A percentile compares a stretch with the other conserved stretches of the same genome.
Conservation (phyloP, 805 yeast genomes). For the Candida khao-thaluensis region DNA sequence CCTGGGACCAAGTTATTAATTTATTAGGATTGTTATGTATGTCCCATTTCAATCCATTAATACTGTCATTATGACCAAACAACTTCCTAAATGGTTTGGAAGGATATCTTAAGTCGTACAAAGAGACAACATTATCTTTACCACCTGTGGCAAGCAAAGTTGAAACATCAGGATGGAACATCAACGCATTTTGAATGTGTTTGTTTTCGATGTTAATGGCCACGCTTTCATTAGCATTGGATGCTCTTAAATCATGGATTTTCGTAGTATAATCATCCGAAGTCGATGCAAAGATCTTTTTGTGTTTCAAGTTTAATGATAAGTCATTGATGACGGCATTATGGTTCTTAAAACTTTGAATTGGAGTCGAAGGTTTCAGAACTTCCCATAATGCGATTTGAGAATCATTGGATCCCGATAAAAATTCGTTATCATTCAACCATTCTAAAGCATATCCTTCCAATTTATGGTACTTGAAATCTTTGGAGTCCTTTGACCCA, state of each 20-base stretch:
- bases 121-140: conserved; percentile 66
- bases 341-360: conserved; percentile 50
- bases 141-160: conserved; percentile 73
- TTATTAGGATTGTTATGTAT: conserved; percentile 47
- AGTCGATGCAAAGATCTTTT: conserved; percentile 60
- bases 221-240: conserved; percentile 31
- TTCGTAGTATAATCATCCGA: conserved; percentile 66
- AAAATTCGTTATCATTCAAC: conserved; percentile 48
- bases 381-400: conserved; percentile 73
- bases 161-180: conserved; percentile 57
- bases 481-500: conserved; percentile 19
- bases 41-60: conserved; percentile 49
- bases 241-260: conserved; percentile 55
- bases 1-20: conserved; percentile 60
- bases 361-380: conserved; percentile 43
- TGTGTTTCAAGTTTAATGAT: conserved; percentile 45
- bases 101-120: conserved; percentile 74
- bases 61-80: conserved; percentile 58
- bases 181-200: conserved; percentile 66
- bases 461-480: conserved; percentile 53
- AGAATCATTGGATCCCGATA: conserved; percentile 66
- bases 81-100: conserved; percentile 58
- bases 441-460: conserved; percentile 77
- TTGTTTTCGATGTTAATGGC: conserved; percentile 45
- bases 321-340: conserved; percentile 64